Conservation (phyloP, 192 early-diverging fungal genomes). For the Tieghemiomyces parasiticus region DNA sequence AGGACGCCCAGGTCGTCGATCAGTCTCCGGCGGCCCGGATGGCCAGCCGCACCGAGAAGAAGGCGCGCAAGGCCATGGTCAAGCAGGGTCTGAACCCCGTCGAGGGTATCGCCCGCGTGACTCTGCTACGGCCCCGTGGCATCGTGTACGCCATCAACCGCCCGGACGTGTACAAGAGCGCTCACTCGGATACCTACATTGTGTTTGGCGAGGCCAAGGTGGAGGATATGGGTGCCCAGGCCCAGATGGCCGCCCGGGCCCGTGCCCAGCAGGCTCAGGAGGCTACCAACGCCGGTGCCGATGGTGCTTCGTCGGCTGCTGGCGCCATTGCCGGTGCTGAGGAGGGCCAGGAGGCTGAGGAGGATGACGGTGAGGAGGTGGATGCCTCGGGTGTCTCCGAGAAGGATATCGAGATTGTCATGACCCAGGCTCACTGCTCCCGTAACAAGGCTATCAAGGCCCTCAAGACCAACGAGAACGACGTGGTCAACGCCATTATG, state of each 20-base stretch:
- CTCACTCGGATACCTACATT: conserved; percentile 82
- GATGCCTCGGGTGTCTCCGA: conserved; percentile 69
- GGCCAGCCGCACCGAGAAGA: conserved; percentile 62
- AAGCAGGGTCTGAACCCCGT: conserved; percentile 84
- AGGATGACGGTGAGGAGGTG: conserved; percentile 38
- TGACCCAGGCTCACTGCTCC: conserved; percentile 74
- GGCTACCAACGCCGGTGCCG: conserved; percentile 21
- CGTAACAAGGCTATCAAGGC: conserved; percentile 86
- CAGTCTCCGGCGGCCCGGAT: neutral
- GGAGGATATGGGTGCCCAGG: conserved; percentile 67
- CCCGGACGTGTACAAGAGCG: conserved; percentile 88
- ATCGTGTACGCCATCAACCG: conserved; percentile 73
- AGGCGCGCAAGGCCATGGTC: conserved; percentile 92
- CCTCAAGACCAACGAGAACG: conserved; percentile 69
- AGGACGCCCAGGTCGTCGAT: neutral
- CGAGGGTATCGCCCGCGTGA: conserved; percentile 75
- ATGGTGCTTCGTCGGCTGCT: conserved; percentile 18
- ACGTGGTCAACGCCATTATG: conserved; percentile 98
- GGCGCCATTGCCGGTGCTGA: conserved; percentile 26
- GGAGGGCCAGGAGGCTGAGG: conserved; percentile 16
- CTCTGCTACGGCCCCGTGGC: conserved; percentile 66
- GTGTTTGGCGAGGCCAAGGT: conserved; percentile 91
- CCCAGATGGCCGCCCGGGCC: conserved; percentile 40
- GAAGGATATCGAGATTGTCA: conserved; percentile 88
- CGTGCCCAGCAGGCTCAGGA: conserved; percentile 43